Evolutionary conservation across 2,329 filamentous ascomycete genomes (phyloP), one percentile per base, ranked within the genome.

Genomic region (Aspergillus aculeatinus): DNA sequence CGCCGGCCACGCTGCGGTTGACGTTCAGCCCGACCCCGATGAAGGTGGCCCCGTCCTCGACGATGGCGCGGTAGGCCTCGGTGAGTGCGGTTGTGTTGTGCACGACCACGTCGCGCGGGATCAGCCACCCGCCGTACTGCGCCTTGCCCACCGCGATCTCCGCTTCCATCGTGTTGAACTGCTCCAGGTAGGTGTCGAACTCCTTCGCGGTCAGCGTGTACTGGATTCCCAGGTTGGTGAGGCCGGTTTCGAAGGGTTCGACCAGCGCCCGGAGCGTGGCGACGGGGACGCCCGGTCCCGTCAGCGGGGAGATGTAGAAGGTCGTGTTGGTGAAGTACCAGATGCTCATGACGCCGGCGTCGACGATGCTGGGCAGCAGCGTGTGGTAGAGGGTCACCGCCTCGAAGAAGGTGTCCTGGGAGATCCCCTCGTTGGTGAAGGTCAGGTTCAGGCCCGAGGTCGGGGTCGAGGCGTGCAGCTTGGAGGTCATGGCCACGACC

Each of bases 281-380:
- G 27, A 55, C 39, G 2, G 52, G 52, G 39, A 55, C 42, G 10
- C 52, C 52, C 5, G 52, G 52, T 6, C 52, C 52, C 9, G 52
- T 55, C 6, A 55, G 39, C 1, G 52, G 52, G 1, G 52, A 47
- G 42, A 55, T 55, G 52, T 31, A 47, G 52, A 55, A 55, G 52
- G 52, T 27, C 7, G 42, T 55, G 42, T 55, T 55, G 52, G 52
- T 55, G 52, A 55, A 55, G 42, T 55, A 55, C 52, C 52, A 55
- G 11, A 55, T 29, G n/a, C 52, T 55, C 52, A 55, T 55, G 16
- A 55, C 52, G 4, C 52, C 52, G 42, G 52, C 52, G 11, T 55
- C 52, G 16, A 55, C 52, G 25, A 55, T 47, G 39, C 52, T 48
- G 27, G 52, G 52, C 2, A 55, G 39, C 25, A 55, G 52, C 1